Evolutionary conservation across 805 yeast genomes (phyloP).

Genomic region (Teunomyces tritomae): DNA sequence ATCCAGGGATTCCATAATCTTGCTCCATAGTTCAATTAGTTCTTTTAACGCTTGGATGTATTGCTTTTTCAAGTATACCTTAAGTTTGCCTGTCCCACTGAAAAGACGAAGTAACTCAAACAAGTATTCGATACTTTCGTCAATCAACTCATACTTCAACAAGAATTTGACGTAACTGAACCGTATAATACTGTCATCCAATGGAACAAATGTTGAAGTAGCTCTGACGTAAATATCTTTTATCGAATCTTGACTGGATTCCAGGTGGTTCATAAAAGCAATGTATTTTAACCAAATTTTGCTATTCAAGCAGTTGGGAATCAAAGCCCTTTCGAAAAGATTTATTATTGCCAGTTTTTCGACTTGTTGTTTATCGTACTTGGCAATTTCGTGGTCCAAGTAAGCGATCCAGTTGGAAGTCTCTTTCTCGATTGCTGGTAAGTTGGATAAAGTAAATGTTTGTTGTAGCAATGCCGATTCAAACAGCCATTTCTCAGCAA

Average conservation of each 20-base stretch:
- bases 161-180: constrained; percentile 25
- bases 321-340: constrained; percentile 69
- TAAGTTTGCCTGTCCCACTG: constrained; percentile 14
- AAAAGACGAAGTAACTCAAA: constrained; percentile 24
- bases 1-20: neutral
- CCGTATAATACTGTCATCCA: constrained; percentile 23
- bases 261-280: constrained; percentile 44
- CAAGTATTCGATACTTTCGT: constrained; percentile 24
- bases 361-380: neutral
- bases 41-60: constrained; percentile 15
- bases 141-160: constrained; percentile 14
- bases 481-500: constrained; percentile 63
- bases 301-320: constrained; percentile 61
- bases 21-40: constrained; percentile 11
- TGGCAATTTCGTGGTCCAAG: constrained; percentile 48
- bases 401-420: constrained; percentile 63
- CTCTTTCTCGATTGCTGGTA: constrained; percentile 35
- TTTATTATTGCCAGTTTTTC: constrained; percentile 33
- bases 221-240: constrained; percentile 53
- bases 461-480: constrained; percentile 64
- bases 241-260: constrained; percentile 25
- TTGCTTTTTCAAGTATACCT: constrained; percentile 15
- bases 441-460: constrained; percentile 43
- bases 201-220: constrained; percentile 36
- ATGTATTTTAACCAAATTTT: constrained; percentile 69